phyloP scores from a whole-genome alignment of 495 filamentous ascomycete species.

The Eremomyces bilateralis region DNA sequence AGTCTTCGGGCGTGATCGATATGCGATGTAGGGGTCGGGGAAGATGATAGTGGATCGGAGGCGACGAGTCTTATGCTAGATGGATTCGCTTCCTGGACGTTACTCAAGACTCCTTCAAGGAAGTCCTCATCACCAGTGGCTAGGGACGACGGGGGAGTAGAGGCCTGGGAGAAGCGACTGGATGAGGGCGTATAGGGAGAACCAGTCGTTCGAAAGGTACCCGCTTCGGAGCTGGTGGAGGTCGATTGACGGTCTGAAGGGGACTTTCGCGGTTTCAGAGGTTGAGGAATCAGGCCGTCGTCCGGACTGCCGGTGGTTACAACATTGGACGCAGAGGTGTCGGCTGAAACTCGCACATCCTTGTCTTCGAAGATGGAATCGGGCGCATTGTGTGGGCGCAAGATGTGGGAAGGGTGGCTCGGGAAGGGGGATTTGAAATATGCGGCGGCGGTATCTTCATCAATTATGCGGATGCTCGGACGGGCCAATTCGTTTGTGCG shows the following conservation, averaged over 20 bases:
- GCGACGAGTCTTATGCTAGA: no score
- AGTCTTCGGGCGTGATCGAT: no score
- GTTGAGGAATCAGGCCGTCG: slow-evolving; percentile 13
- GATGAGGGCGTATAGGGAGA: slow-evolving; percentile 8
- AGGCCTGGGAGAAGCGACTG: slow-evolving; percentile 13
- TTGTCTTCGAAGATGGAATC: slow-evolving; percentile 12
- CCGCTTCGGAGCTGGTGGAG: slow-evolving; percentile 13
- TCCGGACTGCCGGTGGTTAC: slow-evolving; percentile 8
- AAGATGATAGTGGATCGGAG: no score
- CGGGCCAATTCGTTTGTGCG: slow-evolving; percentile 23
- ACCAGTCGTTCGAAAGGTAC: slow-evolving; percentile 8
- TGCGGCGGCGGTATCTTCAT: slow-evolving; percentile 8
- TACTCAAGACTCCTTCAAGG: no score
- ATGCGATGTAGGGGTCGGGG: no score
- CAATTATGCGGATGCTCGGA: slow-evolving; percentile 26
- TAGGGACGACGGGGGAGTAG: slow-evolving; percentile 11
- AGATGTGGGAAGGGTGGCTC: slow-evolving; percentile 15
- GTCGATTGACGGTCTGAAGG: slow-evolving; percentile 8
- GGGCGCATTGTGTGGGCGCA: slow-evolving; percentile 12
- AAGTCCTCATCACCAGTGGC: no score
- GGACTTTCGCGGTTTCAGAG: slow-evolving; percentile 11
- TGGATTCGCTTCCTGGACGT: no score
- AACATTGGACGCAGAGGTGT: slow-evolving; percentile 10
- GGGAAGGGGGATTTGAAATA: slow-evolving; percentile 17
- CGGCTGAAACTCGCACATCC: slow-evolving; percentile 12